phyloP scores from a whole-genome alignment of 1,139 yeast species.

The Wickerhamiella pararugosa region DNA sequence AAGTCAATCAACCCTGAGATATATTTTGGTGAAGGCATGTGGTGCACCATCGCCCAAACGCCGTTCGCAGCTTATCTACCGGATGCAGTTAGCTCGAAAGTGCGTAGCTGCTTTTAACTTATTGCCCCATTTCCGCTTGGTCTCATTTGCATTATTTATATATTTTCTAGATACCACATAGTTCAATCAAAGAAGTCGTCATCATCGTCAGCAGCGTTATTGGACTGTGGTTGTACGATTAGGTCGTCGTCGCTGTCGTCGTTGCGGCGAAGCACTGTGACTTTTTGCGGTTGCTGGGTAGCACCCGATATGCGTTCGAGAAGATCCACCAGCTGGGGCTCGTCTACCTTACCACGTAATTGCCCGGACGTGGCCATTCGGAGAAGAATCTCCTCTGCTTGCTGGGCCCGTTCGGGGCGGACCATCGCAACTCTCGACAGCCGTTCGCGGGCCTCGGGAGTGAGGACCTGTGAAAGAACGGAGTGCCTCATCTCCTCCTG shows the following conservation, averaged over 20 bases:
- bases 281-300: slow-evolving; percentile 45
- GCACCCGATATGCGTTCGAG: slow-evolving; percentile 54
- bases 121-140: background rate
- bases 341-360: slow-evolving; percentile 53
- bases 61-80: background rate
- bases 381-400: slow-evolving; percentile 67
- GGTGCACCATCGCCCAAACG: slow-evolving; percentile 5
- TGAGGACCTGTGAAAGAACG: slow-evolving; percentile 51
- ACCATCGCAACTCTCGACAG: slow-evolving; percentile 77
- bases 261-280: slow-evolving; percentile 27
- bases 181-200: slow-evolving; percentile 25
- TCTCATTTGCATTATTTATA: background rate
- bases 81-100: background rate
- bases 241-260: slow-evolving; percentile 16
- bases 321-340: slow-evolving; percentile 66
- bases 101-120: background rate
- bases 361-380: slow-evolving; percentile 71
- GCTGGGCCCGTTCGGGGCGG: slow-evolving; percentile 72
- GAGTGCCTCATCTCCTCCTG: slow-evolving; percentile 25
- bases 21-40: slow-evolving; percentile 4
- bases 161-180: background rate
- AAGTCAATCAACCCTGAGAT: slow-evolving; percentile 1
- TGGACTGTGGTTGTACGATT: background rate
- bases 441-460: slow-evolving; percentile 76
- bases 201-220: slow-evolving; percentile 17